A percentile compares a stretch with the other conserved stretches of the same genome.
These are phyloP conservation scores for Tuber magnatum DNA, from an alignment of 495 filamentous ascomycete genomes.

Conservation along the genomic window DNA sequence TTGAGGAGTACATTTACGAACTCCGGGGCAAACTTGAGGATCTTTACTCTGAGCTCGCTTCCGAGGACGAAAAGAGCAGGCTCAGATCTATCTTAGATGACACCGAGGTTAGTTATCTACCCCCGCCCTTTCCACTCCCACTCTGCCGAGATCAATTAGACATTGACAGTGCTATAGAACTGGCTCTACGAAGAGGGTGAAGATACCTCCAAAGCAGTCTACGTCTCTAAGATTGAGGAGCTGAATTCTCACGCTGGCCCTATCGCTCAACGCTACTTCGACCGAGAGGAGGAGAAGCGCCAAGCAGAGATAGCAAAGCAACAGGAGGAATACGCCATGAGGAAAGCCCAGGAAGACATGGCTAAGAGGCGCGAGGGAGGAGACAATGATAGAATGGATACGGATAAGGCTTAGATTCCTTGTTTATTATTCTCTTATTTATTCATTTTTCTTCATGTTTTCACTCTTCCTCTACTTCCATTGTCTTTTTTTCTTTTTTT, in stretches of 20 bases:
- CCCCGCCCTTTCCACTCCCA: constrained; percentile 10
- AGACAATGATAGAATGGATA: constrained; percentile 33
- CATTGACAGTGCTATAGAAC: constrained; percentile 52
- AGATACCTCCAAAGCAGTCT: constrained; percentile 86
- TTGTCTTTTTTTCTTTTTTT: constrained; percentile 16
- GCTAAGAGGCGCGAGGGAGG: constrained; percentile 36
- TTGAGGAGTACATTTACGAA: constrained; percentile 95
- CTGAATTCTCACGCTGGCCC: constrained; percentile 85
- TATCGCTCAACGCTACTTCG: constrained; percentile 87
- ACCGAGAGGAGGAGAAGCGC: constrained; percentile 86
- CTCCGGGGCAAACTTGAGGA: constrained; percentile 89
- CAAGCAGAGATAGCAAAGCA: constrained; percentile 64
- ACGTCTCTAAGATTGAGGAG: constrained; percentile 91
- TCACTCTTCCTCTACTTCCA: constrained; percentile 18
- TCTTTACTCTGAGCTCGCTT: constrained; percentile 77
- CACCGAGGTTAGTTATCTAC: constrained; percentile 64
- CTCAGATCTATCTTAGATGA: constrained; percentile 69
- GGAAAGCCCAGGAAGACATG: constrained; percentile 50
- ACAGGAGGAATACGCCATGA: constrained; percentile 76
- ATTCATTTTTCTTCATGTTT: constrained; percentile 26
- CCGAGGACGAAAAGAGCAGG: constrained; percentile 85
- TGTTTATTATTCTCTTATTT: neutral
- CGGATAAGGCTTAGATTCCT: constrained; percentile 33
- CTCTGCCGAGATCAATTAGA: neutral
- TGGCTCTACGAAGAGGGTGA: constrained; percentile 99